Evolutionary conservation across 2,329 filamentous ascomycete genomes (phyloP).

Genomic region (Colletotrichum caudatum): DNA sequence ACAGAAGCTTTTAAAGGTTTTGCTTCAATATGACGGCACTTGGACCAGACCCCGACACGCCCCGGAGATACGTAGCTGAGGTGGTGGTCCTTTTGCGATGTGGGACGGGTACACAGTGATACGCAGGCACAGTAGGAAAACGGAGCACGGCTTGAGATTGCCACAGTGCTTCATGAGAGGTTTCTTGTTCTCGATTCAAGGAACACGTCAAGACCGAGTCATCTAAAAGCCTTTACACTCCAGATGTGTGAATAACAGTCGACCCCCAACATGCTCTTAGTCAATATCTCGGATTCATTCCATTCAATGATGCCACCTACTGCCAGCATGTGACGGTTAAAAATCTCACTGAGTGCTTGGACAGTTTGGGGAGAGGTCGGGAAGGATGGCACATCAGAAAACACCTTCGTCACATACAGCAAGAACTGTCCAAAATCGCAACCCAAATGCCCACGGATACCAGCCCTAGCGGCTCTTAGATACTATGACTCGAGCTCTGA

Average conservation of each 20-base stretch:
- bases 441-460: neutral
- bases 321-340: neutral
- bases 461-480: neutral
- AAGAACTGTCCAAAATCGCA: neutral
- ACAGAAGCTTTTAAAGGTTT: slow-evolving; percentile 13
- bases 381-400: neutral
- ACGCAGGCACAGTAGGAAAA: neutral
- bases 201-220: neutral
- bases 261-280: neutral
- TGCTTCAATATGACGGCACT: neutral
- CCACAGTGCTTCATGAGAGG: neutral
- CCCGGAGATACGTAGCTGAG: neutral
- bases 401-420: neutral
- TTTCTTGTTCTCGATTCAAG: neutral
- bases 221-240: neutral
- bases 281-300: neutral
- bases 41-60: neutral
- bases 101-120: neutral
- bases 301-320: neutral
- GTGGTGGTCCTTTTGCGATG: neutral
- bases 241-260: neutral
- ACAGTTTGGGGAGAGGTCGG: neutral
- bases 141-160: neutral
- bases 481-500: neutral
- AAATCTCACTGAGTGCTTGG: neutral